Conservation (phyloP, 2,329 filamentous ascomycete species). For the Beauveria scarabaeidicola region DNA sequence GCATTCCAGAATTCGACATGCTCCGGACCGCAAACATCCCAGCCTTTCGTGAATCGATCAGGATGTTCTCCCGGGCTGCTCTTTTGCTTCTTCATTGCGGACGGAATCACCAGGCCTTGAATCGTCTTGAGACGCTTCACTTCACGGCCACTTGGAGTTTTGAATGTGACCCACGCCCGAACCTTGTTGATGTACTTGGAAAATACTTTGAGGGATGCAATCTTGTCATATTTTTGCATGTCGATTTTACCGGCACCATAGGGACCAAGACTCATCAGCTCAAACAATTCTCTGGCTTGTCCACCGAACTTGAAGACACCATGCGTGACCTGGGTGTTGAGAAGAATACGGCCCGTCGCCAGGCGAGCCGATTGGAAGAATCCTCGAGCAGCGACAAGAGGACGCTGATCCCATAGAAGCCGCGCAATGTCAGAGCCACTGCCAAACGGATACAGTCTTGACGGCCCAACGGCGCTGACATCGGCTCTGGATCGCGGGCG, state of each 20-base stretch:
- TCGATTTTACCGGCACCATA: neutral
- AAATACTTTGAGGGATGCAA: slow-evolving; percentile 20
- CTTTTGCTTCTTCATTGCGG: slow-evolving; percentile 16
- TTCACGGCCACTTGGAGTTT: slow-evolving; percentile 22
- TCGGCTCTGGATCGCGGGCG: slow-evolving; percentile 28
- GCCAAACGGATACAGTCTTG: slow-evolving; percentile 40
- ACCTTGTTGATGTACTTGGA: slow-evolving; percentile 31
- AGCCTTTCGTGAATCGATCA: slow-evolving; percentile 17
- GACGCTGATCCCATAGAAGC: slow-evolving; percentile 22
- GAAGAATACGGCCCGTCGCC: slow-evolving; percentile 43
- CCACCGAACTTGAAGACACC: slow-evolving; percentile 40
- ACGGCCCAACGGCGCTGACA: slow-evolving; percentile 35
- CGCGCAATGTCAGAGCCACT: slow-evolving; percentile 18
- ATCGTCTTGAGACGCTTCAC: slow-evolving; percentile 24
- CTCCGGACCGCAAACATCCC: slow-evolving; percentile 25
- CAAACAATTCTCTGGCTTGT: slow-evolving; percentile 27
- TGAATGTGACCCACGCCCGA: slow-evolving; percentile 26
- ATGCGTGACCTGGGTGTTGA: slow-evolving; percentile 48
- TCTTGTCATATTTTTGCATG: too few species aligned
- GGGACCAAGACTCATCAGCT: slow-evolving; percentile 16
- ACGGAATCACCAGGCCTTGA: slow-evolving; percentile 19
- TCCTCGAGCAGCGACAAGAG: slow-evolving; percentile 38
- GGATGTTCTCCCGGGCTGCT: slow-evolving; percentile 12
- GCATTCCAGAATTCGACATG: slow-evolving; percentile 25
- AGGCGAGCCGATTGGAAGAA: slow-evolving; percentile 48